Evolutionary conservation across 768 basidiomycete species (phyloP).

Genomic region (Termitomyces sp.): DNA sequence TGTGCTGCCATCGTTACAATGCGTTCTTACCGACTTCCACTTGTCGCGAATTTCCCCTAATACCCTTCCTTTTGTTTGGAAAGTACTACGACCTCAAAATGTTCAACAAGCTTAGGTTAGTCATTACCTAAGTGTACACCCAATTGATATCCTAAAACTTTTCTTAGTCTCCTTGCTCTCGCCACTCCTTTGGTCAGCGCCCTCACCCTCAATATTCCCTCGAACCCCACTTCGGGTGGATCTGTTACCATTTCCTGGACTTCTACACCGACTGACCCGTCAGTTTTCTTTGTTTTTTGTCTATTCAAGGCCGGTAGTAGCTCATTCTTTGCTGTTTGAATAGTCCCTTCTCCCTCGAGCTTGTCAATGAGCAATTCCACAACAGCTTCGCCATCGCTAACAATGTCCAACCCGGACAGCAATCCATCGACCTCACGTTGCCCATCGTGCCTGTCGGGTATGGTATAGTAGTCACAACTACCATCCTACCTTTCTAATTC

Average conservation of each 20-base stretch:
- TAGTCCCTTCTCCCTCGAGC: conserved; percentile 37
- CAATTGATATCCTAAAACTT: no score
- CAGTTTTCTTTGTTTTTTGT: conserved; percentile 14
- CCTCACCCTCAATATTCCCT: conserved; percentile 34
- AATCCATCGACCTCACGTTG: conserved; percentile 31
- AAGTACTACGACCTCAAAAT: conserved; percentile 17
- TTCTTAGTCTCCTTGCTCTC: conserved; percentile 34
- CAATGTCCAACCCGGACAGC: conserved; percentile 35
- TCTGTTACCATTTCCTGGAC: conserved; percentile 43
- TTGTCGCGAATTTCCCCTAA: conserved; percentile 16
- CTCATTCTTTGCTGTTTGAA: background rate
- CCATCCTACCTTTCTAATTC: background rate
- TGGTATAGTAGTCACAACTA: conserved; percentile 7
- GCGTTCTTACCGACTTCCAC: conserved; percentile 13
- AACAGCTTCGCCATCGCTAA: conserved; percentile 49
- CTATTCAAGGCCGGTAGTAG: background rate
- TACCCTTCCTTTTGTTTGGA: conserved; percentile 10
- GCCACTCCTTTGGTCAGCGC: conserved; percentile 44
- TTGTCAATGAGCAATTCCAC: conserved; percentile 47
- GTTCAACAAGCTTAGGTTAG: conserved; percentile 1
- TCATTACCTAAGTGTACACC: no score
- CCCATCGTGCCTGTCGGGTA: conserved; percentile 46
- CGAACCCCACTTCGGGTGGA: conserved; percentile 25
- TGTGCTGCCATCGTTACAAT: background rate
- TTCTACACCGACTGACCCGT: conserved; percentile 36